These are phyloP conservation scores for Peribolospora baueri DNA, from an alignment of 768 basidiomycete species.

Conservation along the genomic window DNA sequence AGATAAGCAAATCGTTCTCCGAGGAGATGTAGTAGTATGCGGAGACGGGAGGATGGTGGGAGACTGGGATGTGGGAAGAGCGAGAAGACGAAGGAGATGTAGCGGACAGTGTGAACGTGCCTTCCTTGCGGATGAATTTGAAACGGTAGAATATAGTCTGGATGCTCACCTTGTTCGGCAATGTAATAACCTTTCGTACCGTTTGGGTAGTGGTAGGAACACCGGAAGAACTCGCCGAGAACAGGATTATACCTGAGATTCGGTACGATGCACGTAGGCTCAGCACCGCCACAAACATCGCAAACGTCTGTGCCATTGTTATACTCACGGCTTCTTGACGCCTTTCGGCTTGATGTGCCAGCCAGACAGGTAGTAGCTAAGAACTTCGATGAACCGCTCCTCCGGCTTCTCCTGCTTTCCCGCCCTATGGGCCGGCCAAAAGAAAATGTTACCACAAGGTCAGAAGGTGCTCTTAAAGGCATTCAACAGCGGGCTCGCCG, in stretches of 20 bases:
- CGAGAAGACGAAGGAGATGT: background rate
- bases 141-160: background rate
- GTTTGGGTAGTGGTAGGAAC: constrained; percentile 73
- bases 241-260: constrained; percentile 67
- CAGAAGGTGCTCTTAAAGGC: background rate
- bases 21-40: constrained; percentile 60
- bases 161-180: constrained; percentile 58
- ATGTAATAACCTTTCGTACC: constrained; percentile 88
- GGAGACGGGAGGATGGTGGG: constrained; percentile 68
- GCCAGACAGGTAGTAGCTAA: constrained; percentile 89
- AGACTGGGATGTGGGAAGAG: constrained; percentile 30
- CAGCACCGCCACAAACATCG: background rate
- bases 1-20: constrained; percentile 57
- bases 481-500: too few relatives aligned
- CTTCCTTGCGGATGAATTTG: background rate
- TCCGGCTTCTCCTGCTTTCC: constrained; percentile 57
- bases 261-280: background rate
- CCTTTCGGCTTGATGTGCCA: constrained; percentile 99
- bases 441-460: background rate
- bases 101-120: too few relatives aligned
- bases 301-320: background rate
- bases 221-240: constrained; percentile 93
- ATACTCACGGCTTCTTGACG: constrained; percentile 85
- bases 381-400: constrained; percentile 69
- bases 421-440: constrained; percentile 29